phyloP scores from a whole-genome alignment of 805 yeast genomes.

The Candida tallmaniae region DNA sequence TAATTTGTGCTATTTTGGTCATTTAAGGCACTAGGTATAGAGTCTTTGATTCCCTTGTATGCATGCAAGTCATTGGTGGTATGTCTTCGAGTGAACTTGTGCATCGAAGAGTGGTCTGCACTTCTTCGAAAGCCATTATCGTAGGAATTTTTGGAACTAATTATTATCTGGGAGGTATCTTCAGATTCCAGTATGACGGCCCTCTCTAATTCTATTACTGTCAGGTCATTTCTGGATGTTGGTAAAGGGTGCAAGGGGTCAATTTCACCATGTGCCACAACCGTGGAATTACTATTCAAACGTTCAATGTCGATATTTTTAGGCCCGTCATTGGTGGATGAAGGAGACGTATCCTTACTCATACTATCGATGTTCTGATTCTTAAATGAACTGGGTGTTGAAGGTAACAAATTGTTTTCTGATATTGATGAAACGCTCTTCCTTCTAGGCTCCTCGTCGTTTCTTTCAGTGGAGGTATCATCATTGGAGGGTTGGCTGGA shows the following conservation, averaged over 20 bases:
- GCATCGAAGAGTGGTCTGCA: neutral
- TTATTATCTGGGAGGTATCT: too few species aligned
- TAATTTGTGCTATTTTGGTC: conserved; percentile 4
- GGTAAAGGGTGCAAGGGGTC: conserved; percentile 8
- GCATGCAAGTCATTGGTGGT: conserved; percentile 11
- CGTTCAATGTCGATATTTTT: neutral
- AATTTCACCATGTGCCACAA: conserved; percentile 4
- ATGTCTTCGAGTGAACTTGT: conserved; percentile 9
- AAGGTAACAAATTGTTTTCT: conserved; percentile 7
- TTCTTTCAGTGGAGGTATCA: too few species aligned
- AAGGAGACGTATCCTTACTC: conserved; percentile 14
- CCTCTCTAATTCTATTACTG: too few species aligned
- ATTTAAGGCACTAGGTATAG: too few species aligned
- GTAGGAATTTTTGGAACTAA: too few species aligned
- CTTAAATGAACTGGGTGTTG: conserved; percentile 12
- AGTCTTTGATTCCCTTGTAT: conserved; percentile 6
- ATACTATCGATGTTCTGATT: conserved; percentile 5
- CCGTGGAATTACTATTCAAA: conserved; percentile 6
- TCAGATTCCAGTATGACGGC: too few species aligned
- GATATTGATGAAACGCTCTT: conserved; percentile 7
- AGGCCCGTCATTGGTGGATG: conserved; percentile 12
- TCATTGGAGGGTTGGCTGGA: too few species aligned
- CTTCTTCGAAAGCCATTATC: too few species aligned
- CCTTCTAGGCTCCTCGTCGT: too few species aligned
- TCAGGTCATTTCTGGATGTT: too few species aligned